Base-by-base conservation (phyloP, 73 alveolate species). In the Strombidium stylifer region DNA sequence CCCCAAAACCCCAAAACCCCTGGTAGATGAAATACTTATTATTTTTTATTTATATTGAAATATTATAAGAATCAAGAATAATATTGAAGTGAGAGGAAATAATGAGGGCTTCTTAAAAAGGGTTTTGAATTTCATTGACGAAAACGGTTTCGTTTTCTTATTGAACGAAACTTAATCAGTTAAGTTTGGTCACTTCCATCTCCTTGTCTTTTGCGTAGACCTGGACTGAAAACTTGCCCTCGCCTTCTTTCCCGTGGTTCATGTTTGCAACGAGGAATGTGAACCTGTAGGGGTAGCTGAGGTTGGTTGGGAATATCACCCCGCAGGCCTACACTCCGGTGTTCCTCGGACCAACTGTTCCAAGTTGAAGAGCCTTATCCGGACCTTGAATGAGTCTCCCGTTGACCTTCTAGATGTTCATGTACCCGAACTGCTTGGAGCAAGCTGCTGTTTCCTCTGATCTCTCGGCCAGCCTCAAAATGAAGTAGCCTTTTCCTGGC, bases 401-500 rank as follows among this genome's bases (percentile, higher is more conserved):
- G 28, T 52, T 50, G 16, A 6, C 32, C 18, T 64, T 75, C 53
- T 44, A 26, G 34, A 81, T 87, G 70, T 81, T 58, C 60, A 86
- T 81, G 79, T 67, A 59, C 11, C 81, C 74, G 52, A 74, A 39
- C 26, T 62, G 82, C 37, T 80, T 80, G 18, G 92, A 81, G 58
- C 81, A 75, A 80, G 75, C 73, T 45, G 73, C 70, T 11, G 51
- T 68, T 25, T 64, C 42, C 10, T 4, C n/a, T 32, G 42, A 32
- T 11, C 69, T 40, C 14, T 86, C 87, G 16, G 46, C 46, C 31
- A 73, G 80, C 4, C 81, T 68, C 62, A 86, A 21, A 45, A 41
- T 41, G 19, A 86, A 64, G 69, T 81, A 86, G 1, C 71, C 88
- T 19, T 55, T 54, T 30, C 90, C 53, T 10, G 82, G 85, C 44